phyloP scores from a whole-genome alignment of 805 yeast species.

The Candida boleticola region DNA sequence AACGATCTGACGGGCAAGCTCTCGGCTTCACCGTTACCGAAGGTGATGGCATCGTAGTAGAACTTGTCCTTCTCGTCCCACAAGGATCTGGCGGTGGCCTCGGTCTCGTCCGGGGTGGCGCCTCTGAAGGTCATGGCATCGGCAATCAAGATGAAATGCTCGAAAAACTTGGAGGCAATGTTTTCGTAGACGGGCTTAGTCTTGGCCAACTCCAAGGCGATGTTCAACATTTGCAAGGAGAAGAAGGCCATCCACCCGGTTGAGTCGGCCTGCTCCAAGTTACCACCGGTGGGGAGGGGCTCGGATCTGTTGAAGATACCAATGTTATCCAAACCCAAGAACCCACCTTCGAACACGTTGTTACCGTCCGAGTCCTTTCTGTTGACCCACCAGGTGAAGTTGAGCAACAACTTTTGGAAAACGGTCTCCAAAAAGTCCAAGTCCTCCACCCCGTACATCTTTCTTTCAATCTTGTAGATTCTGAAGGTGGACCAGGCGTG shows the following conservation, averaged over 20 bases:
- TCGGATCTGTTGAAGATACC: slow-evolving; percentile 92
- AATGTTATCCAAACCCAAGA: slow-evolving; percentile 87
- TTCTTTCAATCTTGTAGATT: slow-evolving; percentile 82
- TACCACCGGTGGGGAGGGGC: slow-evolving; percentile 90
- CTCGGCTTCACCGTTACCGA: slow-evolving; percentile 66
- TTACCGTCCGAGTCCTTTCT: slow-evolving; percentile 83
- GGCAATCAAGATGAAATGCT: slow-evolving; percentile 86
- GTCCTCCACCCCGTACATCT: slow-evolving; percentile 79
- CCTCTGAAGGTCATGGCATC: slow-evolving; percentile 83
- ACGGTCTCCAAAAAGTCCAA: slow-evolving; percentile 84
- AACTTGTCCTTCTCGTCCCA: slow-evolving; percentile 92
- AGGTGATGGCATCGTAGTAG: slow-evolving; percentile 85
- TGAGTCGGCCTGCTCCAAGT: slow-evolving; percentile 88
- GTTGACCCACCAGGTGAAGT: slow-evolving; percentile 98
- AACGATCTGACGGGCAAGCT: slow-evolving; percentile 82
- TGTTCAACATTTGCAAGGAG: slow-evolving; percentile 85
- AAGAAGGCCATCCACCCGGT: slow-evolving; percentile 99
- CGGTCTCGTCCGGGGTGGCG: slow-evolving; percentile 37
- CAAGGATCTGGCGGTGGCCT: slow-evolving; percentile 55
- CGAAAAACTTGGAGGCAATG: slow-evolving; percentile 91
- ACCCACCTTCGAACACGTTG: slow-evolving; percentile 92
- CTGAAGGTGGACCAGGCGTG: slow-evolving; percentile 95
- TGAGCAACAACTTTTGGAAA: slow-evolving; percentile 83
- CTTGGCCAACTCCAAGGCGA: slow-evolving; percentile 86
- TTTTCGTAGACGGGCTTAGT: slow-evolving; percentile 85